Evolutionary conservation across 345 rosid species (phyloP).

Genomic region (Pistacia vera): DNA sequence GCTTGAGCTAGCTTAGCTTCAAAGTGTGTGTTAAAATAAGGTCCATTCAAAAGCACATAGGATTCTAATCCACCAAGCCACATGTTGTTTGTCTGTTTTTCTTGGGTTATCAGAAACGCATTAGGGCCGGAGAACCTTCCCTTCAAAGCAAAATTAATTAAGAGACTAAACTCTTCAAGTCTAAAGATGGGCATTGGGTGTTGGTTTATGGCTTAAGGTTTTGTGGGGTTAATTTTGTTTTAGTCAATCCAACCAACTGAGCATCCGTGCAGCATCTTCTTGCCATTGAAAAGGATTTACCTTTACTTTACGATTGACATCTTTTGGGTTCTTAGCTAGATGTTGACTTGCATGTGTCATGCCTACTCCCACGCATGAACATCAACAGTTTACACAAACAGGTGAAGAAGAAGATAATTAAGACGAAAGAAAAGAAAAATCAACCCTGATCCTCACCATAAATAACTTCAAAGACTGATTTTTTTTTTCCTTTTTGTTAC

Average conservation of each 20-base stretch:
- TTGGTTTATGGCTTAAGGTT: not conserved
- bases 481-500: no score
- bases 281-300: slow-evolving; percentile 28
- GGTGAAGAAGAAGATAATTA: not conserved
- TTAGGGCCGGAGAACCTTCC: slow-evolving; percentile 29
- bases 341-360: slow-evolving; percentile 40
- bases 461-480: no score
- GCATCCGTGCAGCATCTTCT: slow-evolving; percentile 46
- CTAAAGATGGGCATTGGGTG: slow-evolving; percentile 13
- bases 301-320: slow-evolving; percentile 26
- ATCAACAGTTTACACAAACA: slow-evolving; percentile 16
- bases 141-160: slow-evolving; percentile 10
- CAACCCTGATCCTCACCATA: not conserved
- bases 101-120: slow-evolving; percentile 21
- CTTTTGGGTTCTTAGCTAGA: slow-evolving; percentile 22
- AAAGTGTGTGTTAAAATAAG: slow-evolving; percentile 22
- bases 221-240: slow-evolving; percentile 11
- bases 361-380: slow-evolving; percentile 23
- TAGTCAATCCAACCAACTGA: slow-evolving; percentile 24
- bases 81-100: slow-evolving; percentile 30
- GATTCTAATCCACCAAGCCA: slow-evolving; percentile 49
- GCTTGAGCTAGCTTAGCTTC: not conserved
- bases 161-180: slow-evolving; percentile 8
- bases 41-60: slow-evolving; percentile 50
- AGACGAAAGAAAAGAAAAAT: no score